A percentile compares a stretch with the other conserved stretches of the same genome.
Evolutionary conservation across 2,329 filamentous ascomycete species (phyloP).

Genomic region (Xylariaceae sp.): DNA sequence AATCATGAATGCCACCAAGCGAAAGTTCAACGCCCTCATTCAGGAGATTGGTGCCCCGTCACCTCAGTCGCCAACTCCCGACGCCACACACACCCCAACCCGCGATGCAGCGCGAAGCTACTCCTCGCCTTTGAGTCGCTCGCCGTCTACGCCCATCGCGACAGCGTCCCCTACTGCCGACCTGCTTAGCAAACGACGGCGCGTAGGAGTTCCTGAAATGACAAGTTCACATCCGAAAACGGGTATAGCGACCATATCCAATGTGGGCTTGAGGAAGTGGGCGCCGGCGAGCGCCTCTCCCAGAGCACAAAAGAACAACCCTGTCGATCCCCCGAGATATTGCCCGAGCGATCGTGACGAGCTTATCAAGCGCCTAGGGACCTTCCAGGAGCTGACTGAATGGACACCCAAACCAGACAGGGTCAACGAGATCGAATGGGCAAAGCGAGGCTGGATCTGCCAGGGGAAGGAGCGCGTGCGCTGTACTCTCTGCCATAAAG

Average conservation of each 20-base stretch:
- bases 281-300: constrained; percentile 26
- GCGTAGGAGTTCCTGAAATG: constrained; percentile 43
- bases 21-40: constrained; percentile 74
- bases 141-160: constrained; percentile 35
- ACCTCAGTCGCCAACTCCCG: constrained; percentile 36
- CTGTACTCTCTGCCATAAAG: constrained; percentile 79
- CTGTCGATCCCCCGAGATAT: constrained; percentile 59
- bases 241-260: constrained; percentile 37
- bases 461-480: constrained; percentile 77
- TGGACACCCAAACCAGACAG: constrained; percentile 90
- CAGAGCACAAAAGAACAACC: constrained; percentile 26
- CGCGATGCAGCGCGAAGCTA: constrained; percentile 25
- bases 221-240: constrained; percentile 35
- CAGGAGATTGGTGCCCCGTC: constrained; percentile 57
- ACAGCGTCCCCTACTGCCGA: constrained; percentile 31
- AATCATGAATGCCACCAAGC: constrained; percentile 71
- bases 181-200: constrained; percentile 50
- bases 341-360: constrained; percentile 80
- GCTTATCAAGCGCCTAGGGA: constrained; percentile 75
- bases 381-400: constrained; percentile 84
- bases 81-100: constrained; percentile 37
- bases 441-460: constrained; percentile 87
- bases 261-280: constrained; percentile 42
- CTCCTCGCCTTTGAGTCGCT: constrained; percentile 21
- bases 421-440: constrained; percentile 90